phyloP scores from a whole-genome alignment of 208 protist genomes.

The Trypanosomatidae sp. region DNA sequence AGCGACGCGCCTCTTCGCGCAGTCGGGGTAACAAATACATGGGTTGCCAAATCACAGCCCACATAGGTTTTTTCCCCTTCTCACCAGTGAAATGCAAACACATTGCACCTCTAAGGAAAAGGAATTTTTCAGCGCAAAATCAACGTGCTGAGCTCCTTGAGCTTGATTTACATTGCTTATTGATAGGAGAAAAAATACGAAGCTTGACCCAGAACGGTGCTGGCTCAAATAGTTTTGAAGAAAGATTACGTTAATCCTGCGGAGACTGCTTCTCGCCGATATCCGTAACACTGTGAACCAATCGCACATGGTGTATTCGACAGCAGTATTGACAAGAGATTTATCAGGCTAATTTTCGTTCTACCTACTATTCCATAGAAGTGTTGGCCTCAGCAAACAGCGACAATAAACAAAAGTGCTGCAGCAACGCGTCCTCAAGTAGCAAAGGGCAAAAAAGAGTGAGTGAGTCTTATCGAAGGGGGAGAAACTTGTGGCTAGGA shows the following conservation, averaged over 20 bases:
- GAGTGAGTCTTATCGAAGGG: neutral
- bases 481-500: conserved; percentile 11
- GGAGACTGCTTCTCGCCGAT: neutral
- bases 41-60: neutral
- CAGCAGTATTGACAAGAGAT: too few relatives aligned
- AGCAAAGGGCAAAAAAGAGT: neutral
- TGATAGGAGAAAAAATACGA: neutral
- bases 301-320: neutral
- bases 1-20: too few relatives aligned
- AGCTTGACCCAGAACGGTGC: neutral
- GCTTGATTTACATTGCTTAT: neutral
- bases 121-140: neutral
- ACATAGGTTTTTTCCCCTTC: neutral
- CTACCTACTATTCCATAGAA: neutral
- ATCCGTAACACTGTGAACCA: neutral
- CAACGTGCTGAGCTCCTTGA: neutral
- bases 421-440: neutral
- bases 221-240: neutral
- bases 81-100: neutral
- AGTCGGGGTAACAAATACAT: neutral
- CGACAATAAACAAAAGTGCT: neutral
- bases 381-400: neutral
- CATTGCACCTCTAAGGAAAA: neutral
- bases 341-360: neutral
- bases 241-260: neutral